Base-by-base conservation (phyloP, 352 stramenopile species). In the Pythium myriotylum region DNA sequence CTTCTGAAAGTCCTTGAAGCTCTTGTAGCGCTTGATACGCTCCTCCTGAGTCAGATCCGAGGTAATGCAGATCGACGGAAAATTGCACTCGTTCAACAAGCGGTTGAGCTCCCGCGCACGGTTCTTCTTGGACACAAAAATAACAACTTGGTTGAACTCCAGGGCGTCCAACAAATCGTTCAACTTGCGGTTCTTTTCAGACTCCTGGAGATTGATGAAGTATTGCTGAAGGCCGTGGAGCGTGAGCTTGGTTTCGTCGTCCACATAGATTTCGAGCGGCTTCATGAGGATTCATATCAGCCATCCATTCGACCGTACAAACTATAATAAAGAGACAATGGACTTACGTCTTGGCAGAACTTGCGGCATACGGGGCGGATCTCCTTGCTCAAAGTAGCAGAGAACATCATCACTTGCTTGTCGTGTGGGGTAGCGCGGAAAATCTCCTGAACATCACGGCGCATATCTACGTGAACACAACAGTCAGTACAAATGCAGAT, bases 351-450 rank as follows among this genome's bases (percentile, higher is more conserved):
- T 68, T 99, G 97, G 81, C 96, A 99, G 75, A 99, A 99, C 85
- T 99, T 99, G 56, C 97, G 95, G 89, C 97, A 99, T 35, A 99
- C 96, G 3, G 97, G 96, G 59, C 97, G 92, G 64, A 99, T 99
- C 73, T 99, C 97, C 85, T 99, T 98, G 74, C 92, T 97, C 53
- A 99, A 81, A 16, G 98, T 99, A 47, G 98, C 98, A 69, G 95
- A 99, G 75, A 99, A 99, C 91, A 98, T 98, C 94, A 98, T 98
- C 52, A 99, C 95, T 74, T 99, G 98, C 88, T 99, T 99, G 78
- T 99, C 97, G 72, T 99, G 97, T 23, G 98, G 97, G 14, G 97
- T 99, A 59, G 97, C 86, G 58, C 88, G 96, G 89, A 99, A 99
- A 65, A 99, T 99, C 67, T 99, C 94, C 83, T 99, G 97, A 35